Evolutionary conservation across 768 basidiomycete genomes (phyloP), one percentile per base, ranked within the genome.

Genomic region (Lactifluus rugatus): DNA sequence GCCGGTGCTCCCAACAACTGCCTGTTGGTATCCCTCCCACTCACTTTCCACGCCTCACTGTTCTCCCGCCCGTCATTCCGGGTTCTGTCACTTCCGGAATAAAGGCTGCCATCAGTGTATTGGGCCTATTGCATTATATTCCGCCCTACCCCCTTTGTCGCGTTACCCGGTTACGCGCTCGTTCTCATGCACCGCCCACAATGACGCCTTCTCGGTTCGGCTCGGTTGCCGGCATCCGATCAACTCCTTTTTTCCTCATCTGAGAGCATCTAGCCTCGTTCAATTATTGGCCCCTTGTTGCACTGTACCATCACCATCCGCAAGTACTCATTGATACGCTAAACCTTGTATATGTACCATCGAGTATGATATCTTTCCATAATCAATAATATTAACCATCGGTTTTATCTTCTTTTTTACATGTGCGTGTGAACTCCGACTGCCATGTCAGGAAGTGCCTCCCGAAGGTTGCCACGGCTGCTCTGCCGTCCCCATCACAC

Each of bases 241-340:
- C 54, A 56, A 32, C 54, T 50, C 54, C 54, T 55, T 54, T 47
- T 60, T n/a, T 60, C 39, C 54, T 55, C 59, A 54, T 23, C 56
- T n/a, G 59, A 34, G 34, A 56, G 59, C 49, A 56, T 55, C 36
- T 60, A n/a, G 54, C n/a, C 49, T 60, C 42, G 42, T 49, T 34
- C 59, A n/a, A n/a, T n/a, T n/a, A 60, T 60, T 14, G 32, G 34
- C 42, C 48, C 49, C 58, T 53, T 54, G 39, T 48, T 60, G 59
- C 59, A 60, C 49, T 60, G 59, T 60, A 60, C 49, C 45, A 60
- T 25, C 31, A 60, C 54, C 59, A 60, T 60, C 58, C 34, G n/a
- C 58, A 60, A 37, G 45, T 48, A 44, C 21, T 44, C 42, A 60
- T 60, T 46, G 54, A 51, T 60, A 60, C 59, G 49, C 54, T 60